Percentiles rank a stretch among this genome's conserved stretches.
These are phyloP conservation scores for Hemisphaericaspora subhashii DNA, from an alignment of 1,139 yeast genomes.

Conservation along the genomic window DNA sequence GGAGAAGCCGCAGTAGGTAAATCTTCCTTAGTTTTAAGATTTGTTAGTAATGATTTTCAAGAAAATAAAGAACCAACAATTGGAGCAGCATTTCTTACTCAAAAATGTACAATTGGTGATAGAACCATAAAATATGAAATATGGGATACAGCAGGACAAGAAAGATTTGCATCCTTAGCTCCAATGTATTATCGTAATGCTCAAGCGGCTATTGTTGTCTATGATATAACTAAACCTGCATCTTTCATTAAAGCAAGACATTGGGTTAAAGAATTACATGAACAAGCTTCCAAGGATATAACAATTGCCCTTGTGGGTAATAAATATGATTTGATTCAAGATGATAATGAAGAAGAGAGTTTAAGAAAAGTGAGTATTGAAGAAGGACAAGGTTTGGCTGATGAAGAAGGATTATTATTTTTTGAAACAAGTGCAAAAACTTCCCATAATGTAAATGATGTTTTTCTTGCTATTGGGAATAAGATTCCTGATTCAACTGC, in stretches of 20 bases:
- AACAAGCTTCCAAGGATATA: slow-evolving; percentile 89
- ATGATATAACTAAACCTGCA: slow-evolving; percentile 96
- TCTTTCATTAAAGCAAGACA: slow-evolving; percentile 97
- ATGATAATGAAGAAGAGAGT: slow-evolving; percentile 24
- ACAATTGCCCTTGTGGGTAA: slow-evolving; percentile 94
- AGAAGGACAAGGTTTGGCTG: slow-evolving; percentile 75
- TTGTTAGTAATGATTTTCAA: slow-evolving; percentile 93
- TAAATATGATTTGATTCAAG: slow-evolving; percentile 69
- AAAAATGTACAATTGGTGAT: slow-evolving; percentile 88
- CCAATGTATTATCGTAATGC: slow-evolving; percentile 99
- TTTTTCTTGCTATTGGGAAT: slow-evolving; percentile 81
- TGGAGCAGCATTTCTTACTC: slow-evolving; percentile 96
- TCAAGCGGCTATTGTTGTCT: slow-evolving; percentile 96
- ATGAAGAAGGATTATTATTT: slow-evolving; percentile 76
- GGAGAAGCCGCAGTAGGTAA: slow-evolving; percentile 99
- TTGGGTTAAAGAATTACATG: slow-evolving; percentile 96
- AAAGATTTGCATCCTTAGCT: slow-evolving; percentile 92
- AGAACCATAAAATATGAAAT: slow-evolving; percentile 93
- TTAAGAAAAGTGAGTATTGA: slow-evolving; percentile 81
- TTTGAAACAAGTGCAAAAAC: slow-evolving; percentile 95
- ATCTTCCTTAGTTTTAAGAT: slow-evolving; percentile 86
- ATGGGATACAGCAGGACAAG: slow-evolving; percentile 99
- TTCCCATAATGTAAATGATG: slow-evolving; percentile 76
- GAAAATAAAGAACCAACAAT: slow-evolving; percentile 97
- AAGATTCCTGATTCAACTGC: slow-evolving; percentile 58